phyloP scores from a whole-genome alignment of 1,139 yeast genomes.

The Meyerozyma elateridarum region DNA sequence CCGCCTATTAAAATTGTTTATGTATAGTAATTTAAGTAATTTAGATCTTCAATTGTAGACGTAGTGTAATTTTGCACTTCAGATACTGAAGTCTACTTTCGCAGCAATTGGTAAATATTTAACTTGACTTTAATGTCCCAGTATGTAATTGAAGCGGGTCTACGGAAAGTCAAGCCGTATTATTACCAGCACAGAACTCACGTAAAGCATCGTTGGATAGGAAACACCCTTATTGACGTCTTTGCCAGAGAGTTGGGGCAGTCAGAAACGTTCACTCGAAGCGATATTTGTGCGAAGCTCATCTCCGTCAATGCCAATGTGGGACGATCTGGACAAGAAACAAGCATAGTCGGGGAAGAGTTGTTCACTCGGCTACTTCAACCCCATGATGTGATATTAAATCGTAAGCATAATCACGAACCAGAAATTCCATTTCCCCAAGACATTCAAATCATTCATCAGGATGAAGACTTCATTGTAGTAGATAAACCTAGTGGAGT shows the following conservation, averaged over 20 bases:
- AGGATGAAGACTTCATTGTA: constrained; percentile 49
- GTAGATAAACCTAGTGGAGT: constrained; percentile 72
- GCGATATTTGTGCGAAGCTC: constrained; percentile 22
- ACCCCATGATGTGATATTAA: constrained; percentile 47
- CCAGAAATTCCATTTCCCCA: constrained; percentile 38
- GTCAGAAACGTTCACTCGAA: constrained; percentile 16
- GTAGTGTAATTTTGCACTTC: too few relatives aligned
- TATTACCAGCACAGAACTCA: constrained; percentile 33
- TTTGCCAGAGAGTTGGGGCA: constrained; percentile 44
- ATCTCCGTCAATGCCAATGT: constrained; percentile 25
- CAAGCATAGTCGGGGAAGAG: constrained; percentile 21
- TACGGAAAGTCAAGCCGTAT: constrained; percentile 46
- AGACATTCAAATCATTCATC: constrained; percentile 41
- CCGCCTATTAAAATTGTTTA: too few relatives aligned
- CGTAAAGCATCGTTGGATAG: constrained; percentile 48
- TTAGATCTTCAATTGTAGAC: too few relatives aligned
- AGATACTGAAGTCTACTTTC: too few relatives aligned
- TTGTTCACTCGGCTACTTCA: constrained; percentile 23
- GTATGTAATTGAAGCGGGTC: constrained; percentile 31
- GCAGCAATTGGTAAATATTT: too few relatives aligned
- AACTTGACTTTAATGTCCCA: too few relatives aligned
- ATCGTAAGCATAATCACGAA: constrained; percentile 57
- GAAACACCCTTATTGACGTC: constrained; percentile 38
- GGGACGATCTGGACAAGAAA: constrained; percentile 26
- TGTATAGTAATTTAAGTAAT: too few relatives aligned